Percentiles rank a stretch among this genome's conserved stretches.
phyloP scores from a whole-genome alignment of 208 protist species.

The Porcisia hertigi region DNA sequence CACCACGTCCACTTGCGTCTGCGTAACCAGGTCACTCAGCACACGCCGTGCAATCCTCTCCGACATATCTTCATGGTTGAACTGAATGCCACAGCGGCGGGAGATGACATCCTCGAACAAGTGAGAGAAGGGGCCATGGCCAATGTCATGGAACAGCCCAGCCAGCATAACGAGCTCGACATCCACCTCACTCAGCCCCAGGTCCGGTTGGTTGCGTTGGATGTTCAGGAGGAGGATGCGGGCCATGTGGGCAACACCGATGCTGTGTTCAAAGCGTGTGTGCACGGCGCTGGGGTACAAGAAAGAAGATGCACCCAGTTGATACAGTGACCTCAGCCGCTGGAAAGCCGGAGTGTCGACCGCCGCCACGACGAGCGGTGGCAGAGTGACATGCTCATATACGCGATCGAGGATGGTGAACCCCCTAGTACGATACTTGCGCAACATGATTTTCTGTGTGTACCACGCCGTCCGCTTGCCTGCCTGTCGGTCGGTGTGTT shows the following conservation, averaged over 20 bases:
- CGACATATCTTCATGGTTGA: conserved; percentile 90
- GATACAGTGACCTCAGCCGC: conserved; percentile 94
- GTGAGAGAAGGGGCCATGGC: conserved; percentile 97
- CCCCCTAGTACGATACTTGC: conserved; percentile 42
- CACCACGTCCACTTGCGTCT: conserved; percentile 63
- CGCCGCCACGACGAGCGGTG: conserved; percentile 77
- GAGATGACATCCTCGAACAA: conserved; percentile 94
- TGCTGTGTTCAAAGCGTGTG: conserved; percentile 97
- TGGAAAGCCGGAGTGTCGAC: conserved; percentile 97
- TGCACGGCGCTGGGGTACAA: conserved; percentile 95
- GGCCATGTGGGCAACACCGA: conserved; percentile 95
- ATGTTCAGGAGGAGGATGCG: conserved; percentile 80
- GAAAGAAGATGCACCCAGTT: conserved; percentile 93
- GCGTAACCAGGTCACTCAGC: conserved; percentile 43
- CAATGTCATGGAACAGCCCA: conserved; percentile 95
- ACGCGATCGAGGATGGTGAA: conserved; percentile 89
- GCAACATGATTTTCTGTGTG: conserved; percentile 19
- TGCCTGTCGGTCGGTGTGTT: too few species aligned
- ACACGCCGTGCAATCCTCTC: conserved; percentile 63
- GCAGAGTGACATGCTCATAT: conserved; percentile 93
- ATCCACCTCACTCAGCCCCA: conserved; percentile 89
- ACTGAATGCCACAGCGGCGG: conserved; percentile 55
- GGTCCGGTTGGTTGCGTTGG: conserved; percentile 85
- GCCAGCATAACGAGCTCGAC: conserved; percentile 89
- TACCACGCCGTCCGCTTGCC: neutral